Evolutionary conservation across 1,284 basidiomycete species (phyloP), one percentile per base, ranked within the genome.

Genomic region (Tilletia setariae): DNA sequence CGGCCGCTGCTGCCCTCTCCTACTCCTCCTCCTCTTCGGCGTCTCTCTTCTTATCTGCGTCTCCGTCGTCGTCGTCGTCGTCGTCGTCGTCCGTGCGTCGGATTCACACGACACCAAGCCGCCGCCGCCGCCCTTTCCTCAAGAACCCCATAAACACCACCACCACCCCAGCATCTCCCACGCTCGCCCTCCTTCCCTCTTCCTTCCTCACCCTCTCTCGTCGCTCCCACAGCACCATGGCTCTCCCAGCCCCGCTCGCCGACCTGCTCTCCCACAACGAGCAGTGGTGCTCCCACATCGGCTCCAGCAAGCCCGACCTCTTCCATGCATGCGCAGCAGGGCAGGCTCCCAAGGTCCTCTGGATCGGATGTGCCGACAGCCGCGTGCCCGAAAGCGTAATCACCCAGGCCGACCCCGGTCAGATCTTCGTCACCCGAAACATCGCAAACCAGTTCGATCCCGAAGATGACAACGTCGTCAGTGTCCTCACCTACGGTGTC

Each of bases 401-500:
- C 16, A 76, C 75, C 74, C 70, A 77, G 23, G 74, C 76, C 30
- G 63, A 76, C 13, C 80, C 80, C 15, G 81, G 81, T 19, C 79
- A 83, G 68, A 75, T 82, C 68, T 82, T 81, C 68, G 74, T 76
- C 44, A 75, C 82, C 67, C 79, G 83, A 62, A 84, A 84, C 75
- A 79, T 84, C 28, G 84, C 84, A 40, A 83, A 84, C 70, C 83
- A 84, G 72, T 89, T 94, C 84, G 90, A 89, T 74, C 84, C 86
- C 1, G 84, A 90, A 70, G 94, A 98, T 83, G 88, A 89, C 76
- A 93, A 88, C 73, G 89, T 89, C 0, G 85, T 89, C 63, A 87
- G 92, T 1, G 91, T 93, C 1, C 86, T 98, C 70, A 86, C 88
- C 8, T 97, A 91, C 83, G 94, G 91, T 8, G 86, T 97, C 47